phyloP scores from a whole-genome alignment of 2,329 filamentous ascomycete genomes.

The Pseudomassariella vexata region DNA sequence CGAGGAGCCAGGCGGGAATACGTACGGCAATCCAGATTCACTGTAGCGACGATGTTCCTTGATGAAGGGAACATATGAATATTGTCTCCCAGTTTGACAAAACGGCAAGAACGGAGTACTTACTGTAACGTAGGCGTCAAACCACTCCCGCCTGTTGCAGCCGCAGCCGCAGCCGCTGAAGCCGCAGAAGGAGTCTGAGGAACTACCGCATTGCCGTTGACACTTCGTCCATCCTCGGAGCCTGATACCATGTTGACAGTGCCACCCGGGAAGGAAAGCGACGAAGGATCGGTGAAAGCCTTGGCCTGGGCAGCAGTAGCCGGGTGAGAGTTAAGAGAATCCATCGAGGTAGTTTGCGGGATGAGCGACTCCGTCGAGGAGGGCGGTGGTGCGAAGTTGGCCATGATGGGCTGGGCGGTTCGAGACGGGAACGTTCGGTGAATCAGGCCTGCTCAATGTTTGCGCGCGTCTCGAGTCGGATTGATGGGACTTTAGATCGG shows the following conservation, averaged over 20 bases:
- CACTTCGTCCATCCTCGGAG: slow-evolving; percentile 56
- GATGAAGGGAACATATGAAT: slow-evolving; percentile 46
- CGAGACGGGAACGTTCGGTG: too few relatives aligned
- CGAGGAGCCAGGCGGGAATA: too few relatives aligned
- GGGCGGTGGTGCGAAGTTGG: too few relatives aligned
- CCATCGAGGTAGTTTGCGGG: too few relatives aligned
- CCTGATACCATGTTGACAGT: slow-evolving; percentile 70
- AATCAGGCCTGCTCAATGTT: too few relatives aligned
- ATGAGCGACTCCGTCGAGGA: too few relatives aligned
- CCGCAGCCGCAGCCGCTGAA: slow-evolving; percentile 84
- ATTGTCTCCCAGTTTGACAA: slow-evolving; percentile 32
- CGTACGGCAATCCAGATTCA: slow-evolving; percentile 95
- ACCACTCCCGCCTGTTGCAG: slow-evolving; percentile 72
- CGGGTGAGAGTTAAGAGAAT: too few relatives aligned
- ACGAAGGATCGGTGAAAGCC: slow-evolving; percentile 88
- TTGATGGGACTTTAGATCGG: too few relatives aligned
- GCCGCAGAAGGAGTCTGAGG: slow-evolving; percentile 82
- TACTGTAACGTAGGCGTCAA: slow-evolving; percentile 94
- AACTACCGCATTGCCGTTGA: slow-evolving; percentile 52
- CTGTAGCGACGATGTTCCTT: slow-evolving; percentile 98
- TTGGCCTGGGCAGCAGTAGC: slow-evolving; percentile 87
- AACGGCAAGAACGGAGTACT: slow-evolving; percentile 69
- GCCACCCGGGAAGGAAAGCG: slow-evolving; percentile 84
- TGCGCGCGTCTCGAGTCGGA: too few relatives aligned
- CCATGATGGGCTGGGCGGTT: too few relatives aligned